phyloP scores from a whole-genome alignment of 2,329 filamentous ascomycete species.

The Exutisphaerella laricina region DNA sequence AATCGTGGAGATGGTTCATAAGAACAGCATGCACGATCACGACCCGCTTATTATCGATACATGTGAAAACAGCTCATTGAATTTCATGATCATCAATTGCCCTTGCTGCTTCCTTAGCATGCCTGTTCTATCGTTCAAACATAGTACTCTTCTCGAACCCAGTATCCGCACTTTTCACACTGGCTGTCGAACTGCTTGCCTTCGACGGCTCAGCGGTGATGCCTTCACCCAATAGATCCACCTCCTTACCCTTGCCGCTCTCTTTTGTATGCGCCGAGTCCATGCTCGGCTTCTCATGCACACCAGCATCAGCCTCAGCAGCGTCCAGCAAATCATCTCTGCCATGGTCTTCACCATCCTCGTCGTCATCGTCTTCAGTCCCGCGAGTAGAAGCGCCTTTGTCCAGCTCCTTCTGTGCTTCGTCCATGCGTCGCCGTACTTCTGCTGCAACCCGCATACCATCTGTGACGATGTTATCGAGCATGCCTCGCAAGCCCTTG shows the following conservation, averaged over 20 bases:
- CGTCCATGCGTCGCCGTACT: slow-evolving; percentile 87
- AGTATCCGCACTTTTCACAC: slow-evolving; percentile 19
- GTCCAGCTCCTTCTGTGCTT: slow-evolving; percentile 87
- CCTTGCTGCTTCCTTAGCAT: no score
- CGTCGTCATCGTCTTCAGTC: slow-evolving; percentile 48
- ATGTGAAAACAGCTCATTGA: no score
- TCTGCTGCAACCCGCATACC: slow-evolving; percentile 94
- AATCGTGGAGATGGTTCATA: no score
- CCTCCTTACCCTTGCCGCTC: slow-evolving; percentile 24
- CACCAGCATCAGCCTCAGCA: slow-evolving; percentile 44
- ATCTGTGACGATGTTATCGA: slow-evolving; percentile 96
- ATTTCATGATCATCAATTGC: no score
- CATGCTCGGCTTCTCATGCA: slow-evolving; percentile 11
- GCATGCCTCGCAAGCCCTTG: slow-evolving; percentile 79
- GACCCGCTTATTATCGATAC: no score
- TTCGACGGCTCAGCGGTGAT: slow-evolving; percentile 6
- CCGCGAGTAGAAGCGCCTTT: slow-evolving; percentile 63
- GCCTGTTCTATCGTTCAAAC: slow-evolving; percentile 38
- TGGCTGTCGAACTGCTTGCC: slow-evolving; percentile 11
- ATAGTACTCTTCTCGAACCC: slow-evolving; percentile 33
- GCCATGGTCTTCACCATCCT: slow-evolving; percentile 66
- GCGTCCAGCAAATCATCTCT: slow-evolving; percentile 44
- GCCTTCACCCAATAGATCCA: slow-evolving; percentile 20
- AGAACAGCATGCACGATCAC: no score
- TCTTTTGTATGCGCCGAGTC: neutral